These are phyloP conservation scores for Ophiostoma tasmaniense DNA, from an alignment of 2,329 filamentous ascomycete species.

Conservation along the genomic window DNA sequence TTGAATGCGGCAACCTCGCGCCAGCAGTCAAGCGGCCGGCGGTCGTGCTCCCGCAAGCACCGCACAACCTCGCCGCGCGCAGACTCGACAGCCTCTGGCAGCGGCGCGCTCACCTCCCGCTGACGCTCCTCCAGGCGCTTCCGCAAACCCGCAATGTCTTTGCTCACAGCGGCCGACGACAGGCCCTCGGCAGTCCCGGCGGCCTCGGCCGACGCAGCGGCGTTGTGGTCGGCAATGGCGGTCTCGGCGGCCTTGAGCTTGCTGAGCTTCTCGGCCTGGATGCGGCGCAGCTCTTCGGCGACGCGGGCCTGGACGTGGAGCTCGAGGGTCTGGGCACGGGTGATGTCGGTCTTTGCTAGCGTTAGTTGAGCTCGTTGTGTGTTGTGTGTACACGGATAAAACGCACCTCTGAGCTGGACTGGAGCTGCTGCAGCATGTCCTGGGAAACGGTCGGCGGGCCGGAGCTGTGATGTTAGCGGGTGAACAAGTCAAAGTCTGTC, in stretches of 20 bases:
- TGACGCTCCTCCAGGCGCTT: conserved; percentile 53
- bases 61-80: conserved; percentile 68
- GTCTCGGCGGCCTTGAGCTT: conserved; percentile 50
- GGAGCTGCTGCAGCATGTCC: conserved; percentile 72
- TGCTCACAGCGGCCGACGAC: conserved; percentile 37
- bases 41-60: conserved; percentile 76
- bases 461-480: conserved; percentile 24
- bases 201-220: neutral
- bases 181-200: neutral
- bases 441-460: conserved; percentile 58
- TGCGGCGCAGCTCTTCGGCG: conserved; percentile 70
- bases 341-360: conserved; percentile 66
- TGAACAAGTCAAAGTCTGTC: neutral
- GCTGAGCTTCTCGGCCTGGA: conserved; percentile 61
- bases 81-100: conserved; percentile 63
- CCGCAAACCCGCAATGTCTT: conserved; percentile 51
- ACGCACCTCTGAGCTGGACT: conserved; percentile 79
- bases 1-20: conserved; percentile 86
- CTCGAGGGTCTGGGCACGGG: conserved; percentile 74
- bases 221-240: conserved; percentile 23
- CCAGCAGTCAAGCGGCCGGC: conserved; percentile 88
- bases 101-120: conserved; percentile 52
- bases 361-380: neutral
- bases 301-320: conserved; percentile 84
- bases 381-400: too few relatives aligned